These are phyloP conservation scores for Kentomonas sorsogonicus DNA, from an alignment of 208 protist genomes.

Conservation along the genomic window DNA sequence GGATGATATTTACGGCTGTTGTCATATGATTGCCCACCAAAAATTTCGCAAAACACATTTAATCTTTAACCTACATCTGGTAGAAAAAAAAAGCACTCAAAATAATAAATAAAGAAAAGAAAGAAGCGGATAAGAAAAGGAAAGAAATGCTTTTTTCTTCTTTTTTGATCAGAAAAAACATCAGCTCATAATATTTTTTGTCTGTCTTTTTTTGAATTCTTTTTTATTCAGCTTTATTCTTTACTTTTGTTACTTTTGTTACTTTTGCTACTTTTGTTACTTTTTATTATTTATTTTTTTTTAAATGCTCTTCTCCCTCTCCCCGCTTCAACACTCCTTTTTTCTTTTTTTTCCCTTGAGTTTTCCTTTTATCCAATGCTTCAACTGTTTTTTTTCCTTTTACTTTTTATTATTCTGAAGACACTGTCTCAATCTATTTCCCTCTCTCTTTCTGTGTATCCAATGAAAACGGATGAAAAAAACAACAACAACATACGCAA, in stretches of 20 bases:
- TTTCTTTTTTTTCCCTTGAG: too few relatives aligned
- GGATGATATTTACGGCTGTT: background rate
- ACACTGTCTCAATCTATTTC: too few relatives aligned
- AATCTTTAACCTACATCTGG: background rate
- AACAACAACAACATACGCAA: too few relatives aligned
- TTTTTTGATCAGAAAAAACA: background rate
- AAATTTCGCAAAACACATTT: background rate
- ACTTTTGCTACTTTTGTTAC: background rate
- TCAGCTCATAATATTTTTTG: background rate
- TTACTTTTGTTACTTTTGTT: background rate
- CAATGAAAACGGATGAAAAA: too few relatives aligned
- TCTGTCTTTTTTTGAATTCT: background rate
- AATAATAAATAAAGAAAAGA: constrained; percentile 4
- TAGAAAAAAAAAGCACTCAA: constrained; percentile 7
- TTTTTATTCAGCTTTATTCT: too few relatives aligned
- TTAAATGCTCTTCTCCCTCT: background rate
- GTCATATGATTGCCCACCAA: too few relatives aligned
- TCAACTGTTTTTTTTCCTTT: too few relatives aligned
- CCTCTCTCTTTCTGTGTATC: too few relatives aligned
- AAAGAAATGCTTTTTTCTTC: background rate
- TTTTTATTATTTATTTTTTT: constrained; percentile 5
- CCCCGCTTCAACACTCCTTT: too few relatives aligned
- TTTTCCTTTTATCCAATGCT: too few relatives aligned
- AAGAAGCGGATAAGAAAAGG: background rate
- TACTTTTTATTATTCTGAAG: too few relatives aligned